Base-by-base conservation (phyloP, 768 basidiomycete species). In the Trametes maxima region DNA sequence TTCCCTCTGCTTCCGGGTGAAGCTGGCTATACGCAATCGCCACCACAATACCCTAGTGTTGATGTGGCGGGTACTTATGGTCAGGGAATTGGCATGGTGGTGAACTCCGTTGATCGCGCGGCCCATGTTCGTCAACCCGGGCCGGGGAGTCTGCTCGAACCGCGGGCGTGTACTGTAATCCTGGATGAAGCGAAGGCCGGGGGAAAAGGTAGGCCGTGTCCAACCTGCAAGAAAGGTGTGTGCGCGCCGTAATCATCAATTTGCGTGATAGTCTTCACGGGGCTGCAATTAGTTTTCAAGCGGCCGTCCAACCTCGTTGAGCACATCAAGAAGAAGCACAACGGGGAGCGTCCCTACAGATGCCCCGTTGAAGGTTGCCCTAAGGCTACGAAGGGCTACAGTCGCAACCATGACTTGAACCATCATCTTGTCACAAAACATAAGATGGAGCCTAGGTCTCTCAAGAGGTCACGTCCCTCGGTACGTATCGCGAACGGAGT, bases 61-160 rank as follows among this genome's bases (percentile, higher is more conserved):
- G 59, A 24, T 11, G 40, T 48, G n/a, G 59, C 46, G 47, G 28
- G 12, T 54, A 39, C 46, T 48, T 28, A 25, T 54, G 53, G 53
- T 36, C 46, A 40, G 45, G 59, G 53, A 14, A 43, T 7, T 19
- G 47, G 47, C 19, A 49, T 49, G 48, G 47, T 42, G 54, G 54
- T 45, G 54, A 12, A 36, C 43, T 11, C 11, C 11, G n/a, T 16
- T 19, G 21, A n/a, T 36, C 13, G 1, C 28, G 17, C 11, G n/a
- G 44, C 4, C n/a, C 28, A 36, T 36, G 16, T 16, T 33, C 3
- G 10, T 33, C 24, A 33, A 7, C 46, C 21, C 5, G 22, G 19
- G 13, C 46, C 21, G 19, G 22, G 19, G 28, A 13, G 10, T 49
- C 28, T n/a, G 48, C 28, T 8, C 16, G 25, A 10, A 17, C 3